A percentile compares a stretch with the other conserved stretches of the same genome.
Conservation (phyloP, 2,329 filamentous ascomycete genomes). For the Beauveria brongniartii region DNA sequence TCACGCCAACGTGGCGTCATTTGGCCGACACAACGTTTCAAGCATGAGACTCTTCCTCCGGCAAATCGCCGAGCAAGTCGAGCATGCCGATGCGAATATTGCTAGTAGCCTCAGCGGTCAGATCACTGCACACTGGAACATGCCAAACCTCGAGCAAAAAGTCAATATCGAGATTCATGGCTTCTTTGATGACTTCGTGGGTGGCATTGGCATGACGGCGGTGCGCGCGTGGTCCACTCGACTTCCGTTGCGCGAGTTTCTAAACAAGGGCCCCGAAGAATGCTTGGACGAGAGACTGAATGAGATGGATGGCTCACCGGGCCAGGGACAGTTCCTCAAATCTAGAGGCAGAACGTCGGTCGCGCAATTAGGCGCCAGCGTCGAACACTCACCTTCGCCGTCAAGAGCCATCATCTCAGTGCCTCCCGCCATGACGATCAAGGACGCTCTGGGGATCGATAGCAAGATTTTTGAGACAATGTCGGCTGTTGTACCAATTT, state of each 20-base stretch:
- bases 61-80: constrained; percentile 26
- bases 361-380: constrained; percentile 9
- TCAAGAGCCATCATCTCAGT: not conserved
- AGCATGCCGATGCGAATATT: constrained; percentile 23
- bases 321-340: constrained; percentile 22
- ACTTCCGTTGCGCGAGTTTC: constrained; percentile 44
- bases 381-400: constrained; percentile 1
- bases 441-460: constrained; percentile 27
- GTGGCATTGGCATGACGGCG: constrained; percentile 17
- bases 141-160: constrained; percentile 36
- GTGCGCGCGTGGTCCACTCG: constrained; percentile 44
- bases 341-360: constrained; percentile 21
- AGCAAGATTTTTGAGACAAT: constrained; percentile 15
- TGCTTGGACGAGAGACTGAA: constrained; percentile 47
- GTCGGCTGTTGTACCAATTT: constrained; percentile 19
- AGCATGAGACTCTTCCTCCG: constrained; percentile 36
- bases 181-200: constrained; percentile 49
- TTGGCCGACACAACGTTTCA: constrained; percentile 40
- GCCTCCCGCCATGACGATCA: constrained; percentile 13
- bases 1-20: constrained; percentile 47
- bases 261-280: constrained; percentile 45
- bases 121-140: not conserved
- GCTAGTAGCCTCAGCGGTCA: not conserved
- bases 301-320: constrained; percentile 26
- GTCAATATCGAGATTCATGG: constrained; percentile 49